Evolutionary conservation across 306 rosid genomes (phyloP).

Genomic region (Parietaria judaica): DNA sequence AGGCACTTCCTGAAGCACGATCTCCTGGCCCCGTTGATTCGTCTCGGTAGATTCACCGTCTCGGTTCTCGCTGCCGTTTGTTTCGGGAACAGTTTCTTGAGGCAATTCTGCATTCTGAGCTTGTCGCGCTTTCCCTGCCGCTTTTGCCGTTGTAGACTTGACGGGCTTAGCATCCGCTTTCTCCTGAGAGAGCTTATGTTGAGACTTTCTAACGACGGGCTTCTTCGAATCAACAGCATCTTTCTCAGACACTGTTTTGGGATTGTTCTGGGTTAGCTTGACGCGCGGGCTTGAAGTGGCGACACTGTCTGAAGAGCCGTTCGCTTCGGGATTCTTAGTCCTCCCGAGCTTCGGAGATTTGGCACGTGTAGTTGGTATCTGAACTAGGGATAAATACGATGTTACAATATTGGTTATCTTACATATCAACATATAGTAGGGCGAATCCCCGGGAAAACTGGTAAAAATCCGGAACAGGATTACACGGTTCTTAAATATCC

Average conservation of each 20-base stretch:
- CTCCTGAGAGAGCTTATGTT: conserved; percentile 38
- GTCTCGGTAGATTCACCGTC: conserved; percentile 23
- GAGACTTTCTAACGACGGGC: conserved; percentile 38
- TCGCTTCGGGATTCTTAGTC: conserved; percentile 34
- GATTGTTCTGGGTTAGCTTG: conserved; percentile 38
- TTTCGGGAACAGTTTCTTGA: conserved; percentile 20
- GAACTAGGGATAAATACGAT: background rate
- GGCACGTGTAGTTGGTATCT: conserved; percentile 89
- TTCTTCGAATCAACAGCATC: conserved; percentile 43
- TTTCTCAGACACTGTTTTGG: conserved; percentile 32
- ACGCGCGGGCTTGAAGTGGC: conserved; percentile 38
- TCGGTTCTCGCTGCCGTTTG: conserved; percentile 19
- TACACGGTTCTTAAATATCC: too few species aligned
- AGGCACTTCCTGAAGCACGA: conserved; percentile 51
- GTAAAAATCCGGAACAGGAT: too few species aligned
- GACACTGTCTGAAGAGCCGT: conserved; percentile 39
- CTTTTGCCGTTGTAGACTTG: conserved; percentile 21
- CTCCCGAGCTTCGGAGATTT: conserved; percentile 97
- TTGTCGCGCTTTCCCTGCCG: conserved; percentile 20
- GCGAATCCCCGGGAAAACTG: too few species aligned
- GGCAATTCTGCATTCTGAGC: conserved; percentile 21
- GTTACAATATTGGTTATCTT: too few species aligned
- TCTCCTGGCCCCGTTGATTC: conserved; percentile 35
- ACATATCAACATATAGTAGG: too few species aligned
- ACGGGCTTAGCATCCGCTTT: conserved; percentile 28